Conservation (phyloP, 2,329 filamentous ascomycete genomes). For the Beauveria sp. region DNA sequence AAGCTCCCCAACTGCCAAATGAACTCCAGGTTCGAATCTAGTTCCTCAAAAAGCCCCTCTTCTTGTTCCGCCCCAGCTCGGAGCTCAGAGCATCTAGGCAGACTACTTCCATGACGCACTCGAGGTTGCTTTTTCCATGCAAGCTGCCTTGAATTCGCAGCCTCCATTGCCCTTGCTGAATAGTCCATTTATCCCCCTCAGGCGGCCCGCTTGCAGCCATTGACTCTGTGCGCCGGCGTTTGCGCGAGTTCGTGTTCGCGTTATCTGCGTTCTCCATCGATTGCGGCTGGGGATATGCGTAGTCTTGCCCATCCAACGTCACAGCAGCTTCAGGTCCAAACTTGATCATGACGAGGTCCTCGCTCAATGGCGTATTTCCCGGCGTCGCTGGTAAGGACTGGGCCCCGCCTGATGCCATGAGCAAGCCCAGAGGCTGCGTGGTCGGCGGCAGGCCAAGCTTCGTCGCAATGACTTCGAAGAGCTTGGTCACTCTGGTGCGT, state of each 20-base stretch:
- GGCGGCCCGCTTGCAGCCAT: slow-evolving; percentile 10
- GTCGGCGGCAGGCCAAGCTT: slow-evolving; percentile 64
- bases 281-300: slow-evolving; percentile 24
- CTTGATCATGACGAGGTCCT: slow-evolving; percentile 59
- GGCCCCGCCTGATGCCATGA: slow-evolving; percentile 59
- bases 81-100: slow-evolving; percentile 66
- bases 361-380: slow-evolving; percentile 61
- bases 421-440: slow-evolving; percentile 53
- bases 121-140: slow-evolving; percentile 47
- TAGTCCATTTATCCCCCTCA: slow-evolving; percentile 44
- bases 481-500: slow-evolving; percentile 59
- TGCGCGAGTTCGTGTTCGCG: slow-evolving; percentile 27
- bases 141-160: slow-evolving; percentile 52
- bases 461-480: slow-evolving; percentile 74
- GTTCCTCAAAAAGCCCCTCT: slow-evolving; percentile 52
- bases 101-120: slow-evolving; percentile 68
- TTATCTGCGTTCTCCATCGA: slow-evolving; percentile 20
- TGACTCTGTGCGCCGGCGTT: slow-evolving; percentile 36
- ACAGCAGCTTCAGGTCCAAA: slow-evolving; percentile 55
- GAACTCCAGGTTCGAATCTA: slow-evolving; percentile 1
- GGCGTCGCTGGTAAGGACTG: slow-evolving; percentile 56
- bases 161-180: slow-evolving; percentile 65
- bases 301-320: slow-evolving; percentile 48
- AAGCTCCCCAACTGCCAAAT: neutral
- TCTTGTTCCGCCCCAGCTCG: slow-evolving; percentile 58